These are phyloP conservation scores for Clarireedia homoeocarpa DNA, from an alignment of 2,329 filamentous ascomycete species.

Conservation along the genomic window DNA sequence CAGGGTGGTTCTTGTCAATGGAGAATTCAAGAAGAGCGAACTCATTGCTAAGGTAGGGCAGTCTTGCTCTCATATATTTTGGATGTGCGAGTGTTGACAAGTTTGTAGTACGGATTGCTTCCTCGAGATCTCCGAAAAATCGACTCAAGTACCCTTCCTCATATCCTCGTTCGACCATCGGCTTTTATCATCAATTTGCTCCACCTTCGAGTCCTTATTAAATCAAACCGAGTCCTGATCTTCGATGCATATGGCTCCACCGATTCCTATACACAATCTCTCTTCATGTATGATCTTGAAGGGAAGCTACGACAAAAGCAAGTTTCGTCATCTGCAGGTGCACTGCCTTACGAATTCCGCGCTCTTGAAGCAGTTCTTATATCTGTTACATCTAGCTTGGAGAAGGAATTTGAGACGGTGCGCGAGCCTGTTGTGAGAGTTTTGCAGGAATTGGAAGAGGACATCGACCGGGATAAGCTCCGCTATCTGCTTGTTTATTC, in stretches of 20 bases:
- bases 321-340: slow-evolving; percentile 45
- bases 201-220: slow-evolving; percentile 93
- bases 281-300: slow-evolving; percentile 97
- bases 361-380: slow-evolving; percentile 92
- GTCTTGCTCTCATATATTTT: slow-evolving; percentile 14
- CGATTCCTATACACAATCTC: slow-evolving; percentile 88
- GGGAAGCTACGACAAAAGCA: slow-evolving; percentile 82
- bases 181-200: slow-evolving; percentile 92
- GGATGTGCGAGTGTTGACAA: slow-evolving; percentile 16
- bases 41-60: slow-evolving; percentile 75
- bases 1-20: slow-evolving; percentile 84
- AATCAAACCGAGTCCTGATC: slow-evolving; percentile 85
- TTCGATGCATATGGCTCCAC: slow-evolving; percentile 95
- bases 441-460: slow-evolving; percentile 84
- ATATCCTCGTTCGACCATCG: slow-evolving; percentile 87
- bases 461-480: slow-evolving; percentile 92
- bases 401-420: slow-evolving; percentile 90
- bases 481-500: slow-evolving; percentile 86
- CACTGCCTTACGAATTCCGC: slow-evolving; percentile 89
- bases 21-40: slow-evolving; percentile 96
- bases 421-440: slow-evolving; percentile 87
- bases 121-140: slow-evolving; percentile 96
- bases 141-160: slow-evolving; percentile 88
- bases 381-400: slow-evolving; percentile 83
- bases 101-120: slow-evolving; percentile 70